Conservation (phyloP, 805 yeast species). For the Hanseniaspora occidentalis region DNA sequence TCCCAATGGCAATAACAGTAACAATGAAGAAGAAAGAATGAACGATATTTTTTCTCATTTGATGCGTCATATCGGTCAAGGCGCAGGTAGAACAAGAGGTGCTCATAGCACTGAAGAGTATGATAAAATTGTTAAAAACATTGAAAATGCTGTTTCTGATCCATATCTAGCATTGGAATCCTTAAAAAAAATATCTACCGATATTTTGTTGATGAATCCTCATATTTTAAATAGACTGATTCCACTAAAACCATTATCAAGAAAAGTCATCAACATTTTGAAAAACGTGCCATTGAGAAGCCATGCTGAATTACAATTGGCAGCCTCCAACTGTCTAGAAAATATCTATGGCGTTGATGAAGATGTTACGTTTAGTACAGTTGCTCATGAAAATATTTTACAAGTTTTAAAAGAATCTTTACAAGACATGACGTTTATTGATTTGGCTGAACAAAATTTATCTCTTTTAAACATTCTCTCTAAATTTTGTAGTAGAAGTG, state of each 20-base stretch:
- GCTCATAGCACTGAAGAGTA: neutral
- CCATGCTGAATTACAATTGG: slow-evolving; percentile 68
- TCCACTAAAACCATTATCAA: slow-evolving; percentile 45
- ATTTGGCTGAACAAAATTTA: slow-evolving; percentile 82
- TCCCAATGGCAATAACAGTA: neutral
- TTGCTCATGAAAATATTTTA: slow-evolving; percentile 50
- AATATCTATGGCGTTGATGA: slow-evolving; percentile 67
- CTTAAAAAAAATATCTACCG: slow-evolving; percentile 50
- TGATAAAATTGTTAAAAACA: slow-evolving; percentile 13
- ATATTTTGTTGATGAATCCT: slow-evolving; percentile 56
- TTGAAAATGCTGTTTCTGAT: slow-evolving; percentile 30
- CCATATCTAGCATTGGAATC: slow-evolving; percentile 52
- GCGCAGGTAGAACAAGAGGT: neutral
- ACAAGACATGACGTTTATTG: slow-evolving; percentile 69
- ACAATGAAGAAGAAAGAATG: neutral
- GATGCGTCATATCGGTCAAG: neutral
- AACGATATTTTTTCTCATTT: neutral
- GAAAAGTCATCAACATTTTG: slow-evolving; percentile 44
- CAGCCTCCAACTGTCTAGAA: slow-evolving; percentile 73
- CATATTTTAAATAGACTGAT: slow-evolving; percentile 48
- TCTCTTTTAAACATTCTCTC: slow-evolving; percentile 63
- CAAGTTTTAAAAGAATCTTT: slow-evolving; percentile 54
- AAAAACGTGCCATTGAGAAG: slow-evolving; percentile 43
- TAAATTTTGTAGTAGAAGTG: slow-evolving; percentile 35
- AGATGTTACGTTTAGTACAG: slow-evolving; percentile 49